Evolutionary conservation across 768 basidiomycete species (phyloP).

Genomic region (Mycena rebaudengoi): DNA sequence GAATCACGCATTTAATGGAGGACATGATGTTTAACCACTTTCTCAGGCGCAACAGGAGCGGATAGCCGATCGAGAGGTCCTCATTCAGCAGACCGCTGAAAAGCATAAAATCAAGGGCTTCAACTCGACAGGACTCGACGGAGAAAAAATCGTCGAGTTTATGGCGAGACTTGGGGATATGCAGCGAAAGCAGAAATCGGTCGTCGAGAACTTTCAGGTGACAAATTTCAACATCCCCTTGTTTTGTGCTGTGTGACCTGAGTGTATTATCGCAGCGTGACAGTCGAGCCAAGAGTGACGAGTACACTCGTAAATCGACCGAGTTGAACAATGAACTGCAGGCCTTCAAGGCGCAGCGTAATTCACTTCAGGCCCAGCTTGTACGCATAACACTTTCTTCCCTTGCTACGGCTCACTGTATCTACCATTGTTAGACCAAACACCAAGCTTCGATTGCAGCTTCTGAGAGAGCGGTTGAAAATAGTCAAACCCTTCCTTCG

Average conservation of each 20-base stretch:
- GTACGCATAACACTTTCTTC: constrained; percentile 44
- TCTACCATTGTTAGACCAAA: constrained; percentile 49
- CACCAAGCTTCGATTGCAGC: constrained; percentile 58
- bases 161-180: constrained; percentile 69
- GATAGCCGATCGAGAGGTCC: constrained; percentile 72
- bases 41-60: constrained; percentile 77
- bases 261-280: constrained; percentile 53
- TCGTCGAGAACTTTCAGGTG: constrained; percentile 79
- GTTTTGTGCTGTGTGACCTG: neutral
- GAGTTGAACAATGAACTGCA: constrained; percentile 65
- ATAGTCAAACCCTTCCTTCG: constrained; percentile 59
- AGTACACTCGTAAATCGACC: constrained; percentile 67
- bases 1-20: neutral
- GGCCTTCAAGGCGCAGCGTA: constrained; percentile 61
- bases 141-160: constrained; percentile 79
- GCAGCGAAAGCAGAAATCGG: constrained; percentile 66
- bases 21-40: neutral
- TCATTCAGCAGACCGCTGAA: constrained; percentile 74
- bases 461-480: constrained; percentile 66
- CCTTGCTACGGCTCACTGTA: neutral
- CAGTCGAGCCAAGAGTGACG: constrained; percentile 62
- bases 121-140: constrained; percentile 72
- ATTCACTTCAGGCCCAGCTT: constrained; percentile 62
- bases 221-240: constrained; percentile 19
- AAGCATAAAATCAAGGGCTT: constrained; percentile 80